These are phyloP conservation scores for Linum trigynum DNA, from an alignment of 345 rosid genomes.

Conservation along the genomic window DNA sequence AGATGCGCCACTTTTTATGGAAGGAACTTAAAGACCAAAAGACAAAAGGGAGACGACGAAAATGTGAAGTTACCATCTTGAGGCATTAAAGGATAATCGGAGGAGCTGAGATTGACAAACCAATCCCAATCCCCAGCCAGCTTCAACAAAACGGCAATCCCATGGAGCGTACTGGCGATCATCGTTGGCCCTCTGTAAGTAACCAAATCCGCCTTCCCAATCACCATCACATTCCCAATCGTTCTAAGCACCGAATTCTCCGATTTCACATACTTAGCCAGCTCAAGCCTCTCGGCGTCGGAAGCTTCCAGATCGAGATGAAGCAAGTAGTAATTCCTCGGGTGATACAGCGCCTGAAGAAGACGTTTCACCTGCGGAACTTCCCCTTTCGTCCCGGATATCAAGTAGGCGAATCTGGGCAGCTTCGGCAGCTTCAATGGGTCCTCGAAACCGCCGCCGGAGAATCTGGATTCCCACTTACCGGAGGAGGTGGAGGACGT, in stretches of 20 bases:
- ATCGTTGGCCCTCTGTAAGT: conserved; percentile 75
- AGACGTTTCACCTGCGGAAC: conserved; percentile 46
- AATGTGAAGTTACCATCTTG: conserved; percentile 60
- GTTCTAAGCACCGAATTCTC: conserved; percentile 38
- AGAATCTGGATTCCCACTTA: conserved; percentile 2
- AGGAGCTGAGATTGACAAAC: conserved; percentile 78
- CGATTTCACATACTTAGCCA: conserved; percentile 63
- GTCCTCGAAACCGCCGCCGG: conserved; percentile 12
- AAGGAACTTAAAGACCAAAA: not conserved
- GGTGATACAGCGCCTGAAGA: conserved; percentile 64
- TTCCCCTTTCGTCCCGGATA: conserved; percentile 77
- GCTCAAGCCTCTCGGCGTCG: conserved; percentile 62
- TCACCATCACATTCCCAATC: conserved; percentile 70
- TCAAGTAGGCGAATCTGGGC: conserved; percentile 65
- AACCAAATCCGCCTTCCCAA: conserved; percentile 70
- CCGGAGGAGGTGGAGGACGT: conserved; percentile 3
- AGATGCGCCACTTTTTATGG: not conserved
- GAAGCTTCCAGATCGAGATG: conserved; percentile 87
- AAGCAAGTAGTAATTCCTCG: conserved; percentile 64
- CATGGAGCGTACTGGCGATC: conserved; percentile 72
- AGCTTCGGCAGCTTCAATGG: conserved; percentile 21
- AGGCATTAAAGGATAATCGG: conserved; percentile 81
- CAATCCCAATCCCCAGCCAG: conserved; percentile 78
- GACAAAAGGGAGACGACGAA: not conserved
- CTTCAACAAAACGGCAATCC: conserved; percentile 63